Conservation (phyloP, 2,329 filamentous ascomycete species). For the Ascosphaera pollenicola region DNA sequence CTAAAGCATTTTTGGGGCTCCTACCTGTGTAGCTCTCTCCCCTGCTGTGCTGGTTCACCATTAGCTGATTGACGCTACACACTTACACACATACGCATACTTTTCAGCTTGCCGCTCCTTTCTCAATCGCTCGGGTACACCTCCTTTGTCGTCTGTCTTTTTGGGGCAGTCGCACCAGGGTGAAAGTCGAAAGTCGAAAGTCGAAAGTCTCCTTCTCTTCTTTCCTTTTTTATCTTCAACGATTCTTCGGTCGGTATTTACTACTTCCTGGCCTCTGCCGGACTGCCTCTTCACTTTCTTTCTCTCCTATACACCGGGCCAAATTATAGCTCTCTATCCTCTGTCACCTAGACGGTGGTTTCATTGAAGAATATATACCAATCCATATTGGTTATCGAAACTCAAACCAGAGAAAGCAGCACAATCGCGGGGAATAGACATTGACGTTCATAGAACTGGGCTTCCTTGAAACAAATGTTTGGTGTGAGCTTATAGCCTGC, state of each 20-base stretch:
- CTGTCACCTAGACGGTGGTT: too few relatives aligned
- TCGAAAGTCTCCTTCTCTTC: neutral
- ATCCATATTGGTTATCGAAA: too few relatives aligned
- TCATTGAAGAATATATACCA: too few relatives aligned
- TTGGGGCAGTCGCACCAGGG: neutral
- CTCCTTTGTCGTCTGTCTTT: neutral
- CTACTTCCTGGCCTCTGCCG: too few relatives aligned
- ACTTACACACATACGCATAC: too few relatives aligned
- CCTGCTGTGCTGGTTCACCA: neutral
- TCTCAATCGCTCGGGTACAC: neutral
- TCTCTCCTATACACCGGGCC: too few relatives aligned
- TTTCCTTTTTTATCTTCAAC: neutral
- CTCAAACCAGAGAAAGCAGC: too few relatives aligned
- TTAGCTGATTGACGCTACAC: neutral
- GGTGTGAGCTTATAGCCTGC: neutral
- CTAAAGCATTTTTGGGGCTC: neutral
- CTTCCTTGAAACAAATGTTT: neutral
- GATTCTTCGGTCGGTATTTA: too few relatives aligned
- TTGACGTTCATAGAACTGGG: too few relatives aligned
- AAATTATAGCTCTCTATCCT: too few relatives aligned
- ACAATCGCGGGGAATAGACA: too few relatives aligned
- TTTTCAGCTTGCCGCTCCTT: neutral
- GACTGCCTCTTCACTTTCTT: too few relatives aligned
- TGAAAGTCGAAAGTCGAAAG: neutral
- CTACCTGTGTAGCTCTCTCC: neutral